phyloP scores from a whole-genome alignment of 1,139 yeast species.

The Debaryomyces sp. region DNA sequence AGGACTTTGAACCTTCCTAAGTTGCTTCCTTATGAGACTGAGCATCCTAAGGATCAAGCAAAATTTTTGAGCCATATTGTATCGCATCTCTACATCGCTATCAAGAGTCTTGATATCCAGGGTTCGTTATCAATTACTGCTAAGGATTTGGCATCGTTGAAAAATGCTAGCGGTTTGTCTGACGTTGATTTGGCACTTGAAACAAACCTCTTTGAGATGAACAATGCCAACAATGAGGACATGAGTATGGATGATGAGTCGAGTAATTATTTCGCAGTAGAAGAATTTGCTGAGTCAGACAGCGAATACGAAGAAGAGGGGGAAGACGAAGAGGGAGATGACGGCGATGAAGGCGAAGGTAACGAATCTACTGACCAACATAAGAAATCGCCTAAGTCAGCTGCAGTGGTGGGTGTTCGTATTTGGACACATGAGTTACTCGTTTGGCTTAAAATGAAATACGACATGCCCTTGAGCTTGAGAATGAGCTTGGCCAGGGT shows the following conservation, averaged over 20 bases:
- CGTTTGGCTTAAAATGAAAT: constrained; percentile 79
- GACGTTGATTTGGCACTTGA: constrained; percentile 60
- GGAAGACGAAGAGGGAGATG: constrained; percentile 30
- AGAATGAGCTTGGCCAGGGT: constrained; percentile 68
- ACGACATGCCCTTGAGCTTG: constrained; percentile 72
- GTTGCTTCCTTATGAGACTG: constrained; percentile 78
- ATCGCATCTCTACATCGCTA: constrained; percentile 76
- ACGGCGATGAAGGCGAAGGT: constrained; percentile 45
- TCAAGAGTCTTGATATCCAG: constrained; percentile 73
- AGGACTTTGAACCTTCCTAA: constrained; percentile 61
- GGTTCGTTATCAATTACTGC: constrained; percentile 73
- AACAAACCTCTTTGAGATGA: constrained; percentile 48
- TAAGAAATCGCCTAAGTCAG: constrained; percentile 65
- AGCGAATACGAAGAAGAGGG: constrained; percentile 42
- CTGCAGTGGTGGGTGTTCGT: constrained; percentile 73
- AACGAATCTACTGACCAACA: constrained; percentile 44
- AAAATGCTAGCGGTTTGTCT: constrained; percentile 31
- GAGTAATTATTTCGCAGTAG: constrained; percentile 20
- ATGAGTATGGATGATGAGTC: constrained; percentile 24
- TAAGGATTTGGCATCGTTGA: constrained; percentile 53
- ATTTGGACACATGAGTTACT: constrained; percentile 90
- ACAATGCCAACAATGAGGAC: constrained; percentile 14
- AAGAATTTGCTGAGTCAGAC: constrained; percentile 32
- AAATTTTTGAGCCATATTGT: constrained; percentile 78
- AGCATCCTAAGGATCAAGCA: constrained; percentile 68